Conservation (phyloP, 2,329 filamentous ascomycete genomes). For the Fonsecaea erecta region DNA sequence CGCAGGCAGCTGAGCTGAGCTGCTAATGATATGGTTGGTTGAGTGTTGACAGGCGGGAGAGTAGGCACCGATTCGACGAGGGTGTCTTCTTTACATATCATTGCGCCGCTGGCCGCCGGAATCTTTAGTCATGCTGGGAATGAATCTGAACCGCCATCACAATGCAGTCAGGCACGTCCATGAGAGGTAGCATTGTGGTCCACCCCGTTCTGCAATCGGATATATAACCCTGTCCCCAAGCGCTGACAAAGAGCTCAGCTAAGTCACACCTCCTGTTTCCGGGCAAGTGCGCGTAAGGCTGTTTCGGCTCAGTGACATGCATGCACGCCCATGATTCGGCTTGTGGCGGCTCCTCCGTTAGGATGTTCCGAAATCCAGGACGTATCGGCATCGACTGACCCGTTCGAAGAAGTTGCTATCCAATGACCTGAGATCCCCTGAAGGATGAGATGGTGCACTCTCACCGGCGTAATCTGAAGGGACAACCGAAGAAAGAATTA, state of each 20-base stretch:
- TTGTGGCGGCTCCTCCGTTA: background rate
- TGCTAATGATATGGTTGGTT: background rate
- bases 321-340: background rate
- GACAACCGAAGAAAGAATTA: background rate
- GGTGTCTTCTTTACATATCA: background rate
- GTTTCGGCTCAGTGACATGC: background rate
- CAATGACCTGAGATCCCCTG: background rate
- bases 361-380: background rate
- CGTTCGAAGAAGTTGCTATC: background rate
- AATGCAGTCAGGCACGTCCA: background rate
- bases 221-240: background rate
- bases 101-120: background rate
- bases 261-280: background rate
- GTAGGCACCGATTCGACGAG: background rate
- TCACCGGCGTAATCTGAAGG: background rate
- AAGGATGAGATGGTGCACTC: background rate
- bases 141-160: background rate
- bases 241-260: background rate
- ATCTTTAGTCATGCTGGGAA: background rate
- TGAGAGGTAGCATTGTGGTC: background rate
- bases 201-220: background rate
- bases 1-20: background rate
- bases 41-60: background rate
- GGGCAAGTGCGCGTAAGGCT: background rate
- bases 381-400: background rate